These are phyloP conservation scores for Boletales sp. DNA, from an alignment of 768 basidiomycete genomes.

Conservation along the genomic window DNA sequence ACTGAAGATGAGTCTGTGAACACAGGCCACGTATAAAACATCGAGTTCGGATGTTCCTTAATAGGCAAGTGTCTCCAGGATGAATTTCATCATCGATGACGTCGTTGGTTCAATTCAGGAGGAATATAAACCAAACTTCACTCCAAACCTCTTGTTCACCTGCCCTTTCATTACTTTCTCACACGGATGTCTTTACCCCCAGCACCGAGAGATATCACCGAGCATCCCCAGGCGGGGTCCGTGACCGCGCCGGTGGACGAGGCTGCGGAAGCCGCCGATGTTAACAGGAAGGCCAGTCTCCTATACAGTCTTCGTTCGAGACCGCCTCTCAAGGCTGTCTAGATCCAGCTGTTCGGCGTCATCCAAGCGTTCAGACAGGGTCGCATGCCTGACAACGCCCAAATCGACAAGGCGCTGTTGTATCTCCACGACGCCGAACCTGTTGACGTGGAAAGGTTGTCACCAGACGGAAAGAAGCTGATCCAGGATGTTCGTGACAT, in stretches of 20 bases:
- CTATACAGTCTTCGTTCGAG: not conserved
- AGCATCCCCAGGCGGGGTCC: constrained; percentile 50
- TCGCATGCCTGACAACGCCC: constrained; percentile 73
- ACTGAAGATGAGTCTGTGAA: too few species aligned
- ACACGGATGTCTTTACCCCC: constrained; percentile 61
- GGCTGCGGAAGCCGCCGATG: constrained; percentile 60
- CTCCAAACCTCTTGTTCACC: not conserved
- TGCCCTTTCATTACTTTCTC: not conserved
- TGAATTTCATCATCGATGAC: constrained; percentile 5
- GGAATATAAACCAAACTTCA: constrained; percentile 4
- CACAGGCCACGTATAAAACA: too few species aligned
- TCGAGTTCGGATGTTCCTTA: constrained; percentile 2
- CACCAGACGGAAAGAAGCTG: constrained; percentile 72
- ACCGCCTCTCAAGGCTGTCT: not conserved
- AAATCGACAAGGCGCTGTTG: constrained; percentile 69
- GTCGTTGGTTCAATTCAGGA: constrained; percentile 9
- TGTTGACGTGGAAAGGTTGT: constrained; percentile 63
- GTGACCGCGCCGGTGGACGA: constrained; percentile 69
- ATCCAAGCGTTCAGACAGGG: constrained; percentile 79
- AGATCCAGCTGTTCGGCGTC: constrained; percentile 74
- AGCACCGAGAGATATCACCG: constrained; percentile 57
- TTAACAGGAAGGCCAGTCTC: constrained; percentile 64
- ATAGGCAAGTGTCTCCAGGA: constrained; percentile 1
- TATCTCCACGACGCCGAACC: constrained; percentile 63
- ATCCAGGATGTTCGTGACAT: constrained; percentile 77